Conservation (phyloP, 1,139 yeast genomes). For the Saccharomyces pastorianus region DNA sequence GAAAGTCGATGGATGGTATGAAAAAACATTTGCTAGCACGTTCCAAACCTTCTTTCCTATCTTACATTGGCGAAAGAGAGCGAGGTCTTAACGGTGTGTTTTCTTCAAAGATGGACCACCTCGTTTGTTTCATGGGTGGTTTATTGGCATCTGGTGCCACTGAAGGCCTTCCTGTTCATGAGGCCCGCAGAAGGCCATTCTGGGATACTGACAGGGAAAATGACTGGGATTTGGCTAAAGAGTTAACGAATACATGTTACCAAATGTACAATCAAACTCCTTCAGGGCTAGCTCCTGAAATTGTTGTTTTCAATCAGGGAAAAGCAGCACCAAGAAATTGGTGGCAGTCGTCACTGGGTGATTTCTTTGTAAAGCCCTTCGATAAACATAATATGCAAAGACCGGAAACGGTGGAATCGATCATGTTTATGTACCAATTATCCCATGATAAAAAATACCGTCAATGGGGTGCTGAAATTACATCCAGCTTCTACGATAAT, state of each 20-base stretch:
- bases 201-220: slow-evolving; percentile 35
- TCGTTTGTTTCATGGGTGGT: slow-evolving; percentile 91
- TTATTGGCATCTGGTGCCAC: slow-evolving; percentile 86
- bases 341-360: slow-evolving; percentile 34
- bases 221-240: slow-evolving; percentile 66
- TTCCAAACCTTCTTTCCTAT: slow-evolving; percentile 55
- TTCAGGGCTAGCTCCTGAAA: slow-evolving; percentile 84
- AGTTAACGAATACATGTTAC: slow-evolving; percentile 73
- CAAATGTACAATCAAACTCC: slow-evolving; percentile 66
- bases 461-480: slow-evolving; percentile 85
- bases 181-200: slow-evolving; percentile 38
- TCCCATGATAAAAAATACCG: slow-evolving; percentile 79
- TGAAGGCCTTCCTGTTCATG: slow-evolving; percentile 51
- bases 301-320: slow-evolving; percentile 53
- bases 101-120: slow-evolving; percentile 84
- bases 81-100: slow-evolving; percentile 52
- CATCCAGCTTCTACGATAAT: slow-evolving; percentile 58
- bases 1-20: slow-evolving; percentile 69
- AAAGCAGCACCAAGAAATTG: slow-evolving; percentile 10
- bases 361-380: slow-evolving; percentile 58
- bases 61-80: slow-evolving; percentile 74
- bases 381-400: slow-evolving; percentile 84
- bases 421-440: slow-evolving; percentile 70
- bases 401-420: slow-evolving; percentile 90
- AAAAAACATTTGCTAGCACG: slow-evolving; percentile 53